Evolutionary conservation across 108 stramenopile genomes (phyloP).

Genomic region (Skeletonema costatum): DNA sequence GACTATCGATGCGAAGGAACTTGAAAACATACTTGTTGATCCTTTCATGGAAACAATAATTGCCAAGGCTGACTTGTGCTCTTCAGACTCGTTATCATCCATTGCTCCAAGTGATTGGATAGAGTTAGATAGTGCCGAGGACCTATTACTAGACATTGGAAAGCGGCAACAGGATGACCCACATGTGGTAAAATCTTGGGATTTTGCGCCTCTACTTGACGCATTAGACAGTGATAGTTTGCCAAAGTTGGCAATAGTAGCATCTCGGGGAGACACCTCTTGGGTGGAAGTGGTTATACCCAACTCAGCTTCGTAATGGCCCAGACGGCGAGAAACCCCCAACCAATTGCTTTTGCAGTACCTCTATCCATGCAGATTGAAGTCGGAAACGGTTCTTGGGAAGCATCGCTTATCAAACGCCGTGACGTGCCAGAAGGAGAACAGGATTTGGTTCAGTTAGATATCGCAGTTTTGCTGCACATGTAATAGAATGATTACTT

Average conservation of each 20-base stretch:
- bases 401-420: slow-evolving; percentile 69
- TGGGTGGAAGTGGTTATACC: slow-evolving; percentile 60
- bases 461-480: slow-evolving; percentile 20
- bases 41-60: slow-evolving; percentile 38
- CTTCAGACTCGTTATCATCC: slow-evolving; percentile 14
- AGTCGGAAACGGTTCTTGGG: slow-evolving; percentile 85
- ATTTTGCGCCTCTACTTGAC: slow-evolving; percentile 34
- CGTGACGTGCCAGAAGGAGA: slow-evolving; percentile 23
- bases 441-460: slow-evolving; percentile 32
- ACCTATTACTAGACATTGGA: slow-evolving; percentile 74
- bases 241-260: slow-evolving; percentile 46
- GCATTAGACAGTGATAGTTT: slow-evolving; percentile 3
- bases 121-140: slow-evolving; percentile 61
- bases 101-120: slow-evolving; percentile 45
- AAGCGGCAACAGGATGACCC: slow-evolving; percentile 57
- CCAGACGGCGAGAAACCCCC: neutral
- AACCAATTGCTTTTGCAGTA: slow-evolving; percentile 39
- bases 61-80: slow-evolving; percentile 30
- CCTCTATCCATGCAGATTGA: slow-evolving; percentile 73
- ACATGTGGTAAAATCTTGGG: slow-evolving; percentile 60
- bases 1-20: slow-evolving; percentile 15
- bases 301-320: neutral
- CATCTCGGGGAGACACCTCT: slow-evolving; percentile 52
- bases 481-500: neutral
- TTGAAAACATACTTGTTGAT: slow-evolving; percentile 63